Conservation (phyloP, 2,329 filamentous ascomycete genomes). For the Fusarium veterinarium region DNA sequence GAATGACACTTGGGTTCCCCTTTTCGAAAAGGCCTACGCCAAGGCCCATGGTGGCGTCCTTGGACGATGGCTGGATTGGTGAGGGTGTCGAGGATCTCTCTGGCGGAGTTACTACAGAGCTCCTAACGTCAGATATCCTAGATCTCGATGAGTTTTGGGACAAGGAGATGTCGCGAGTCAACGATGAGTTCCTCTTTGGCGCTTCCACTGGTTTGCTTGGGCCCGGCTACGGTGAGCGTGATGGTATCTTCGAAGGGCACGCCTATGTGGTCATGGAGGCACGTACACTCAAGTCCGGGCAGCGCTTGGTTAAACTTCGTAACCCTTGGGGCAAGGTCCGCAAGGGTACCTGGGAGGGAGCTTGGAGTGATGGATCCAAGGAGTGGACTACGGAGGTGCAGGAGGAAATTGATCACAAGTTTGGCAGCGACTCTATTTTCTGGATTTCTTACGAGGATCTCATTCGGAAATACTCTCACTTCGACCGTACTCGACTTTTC, state of each 20-base stretch:
- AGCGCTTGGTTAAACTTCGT: slow-evolving; percentile 67
- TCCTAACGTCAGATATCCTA: slow-evolving; percentile 77
- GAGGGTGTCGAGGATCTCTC: slow-evolving; percentile 70
- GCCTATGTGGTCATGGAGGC: slow-evolving; percentile 72
- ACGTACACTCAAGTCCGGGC: slow-evolving; percentile 62
- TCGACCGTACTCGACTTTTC: slow-evolving; percentile 73
- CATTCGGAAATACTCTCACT: slow-evolving; percentile 69
- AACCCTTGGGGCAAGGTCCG: slow-evolving; percentile 71
- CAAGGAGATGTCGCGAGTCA: slow-evolving; percentile 82
- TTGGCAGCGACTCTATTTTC: slow-evolving; percentile 71
- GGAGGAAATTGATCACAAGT: slow-evolving; percentile 67
- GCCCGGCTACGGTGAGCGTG: slow-evolving; percentile 69
- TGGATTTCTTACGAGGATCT: slow-evolving; percentile 74
- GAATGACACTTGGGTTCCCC: slow-evolving; percentile 85
- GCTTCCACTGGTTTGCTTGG: slow-evolving; percentile 74
- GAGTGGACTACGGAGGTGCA: slow-evolving; percentile 71
- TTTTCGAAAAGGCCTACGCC: slow-evolving; percentile 85
- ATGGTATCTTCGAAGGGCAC: slow-evolving; percentile 68
- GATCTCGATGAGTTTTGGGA: slow-evolving; percentile 87
- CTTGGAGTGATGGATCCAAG: slow-evolving; percentile 70
- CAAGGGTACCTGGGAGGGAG: slow-evolving; percentile 69
- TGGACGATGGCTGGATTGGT: slow-evolving; percentile 77
- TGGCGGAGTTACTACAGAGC: slow-evolving; percentile 76
- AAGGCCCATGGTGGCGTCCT: slow-evolving; percentile 82
- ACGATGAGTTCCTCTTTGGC: slow-evolving; percentile 83